phyloP scores from a whole-genome alignment of 495 filamentous ascomycete genomes.

The Copromyces sp. region DNA sequence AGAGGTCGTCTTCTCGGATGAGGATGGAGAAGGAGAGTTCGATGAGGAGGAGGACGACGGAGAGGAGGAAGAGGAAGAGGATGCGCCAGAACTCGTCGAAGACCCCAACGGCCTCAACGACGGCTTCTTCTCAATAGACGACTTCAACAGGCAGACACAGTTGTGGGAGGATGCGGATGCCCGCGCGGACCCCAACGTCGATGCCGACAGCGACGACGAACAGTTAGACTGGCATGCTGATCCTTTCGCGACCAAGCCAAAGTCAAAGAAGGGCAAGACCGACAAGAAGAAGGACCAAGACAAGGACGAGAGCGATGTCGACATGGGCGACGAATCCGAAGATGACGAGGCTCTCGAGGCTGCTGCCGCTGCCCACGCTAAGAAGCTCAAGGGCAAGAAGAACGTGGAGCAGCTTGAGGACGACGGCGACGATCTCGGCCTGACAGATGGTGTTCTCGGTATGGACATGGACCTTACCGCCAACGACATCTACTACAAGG shows the following conservation, averaged over 20 bases:
- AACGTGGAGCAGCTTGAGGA: conserved; percentile 27
- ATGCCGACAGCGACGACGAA: conserved; percentile 60
- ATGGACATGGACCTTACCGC: conserved; percentile 54
- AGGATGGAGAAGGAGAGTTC: conserved; percentile 15
- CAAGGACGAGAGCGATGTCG: conserved; percentile 11
- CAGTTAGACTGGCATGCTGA: conserved; percentile 76
- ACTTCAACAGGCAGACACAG: conserved; percentile 91
- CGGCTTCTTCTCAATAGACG: conserved; percentile 95
- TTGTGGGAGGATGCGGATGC: conserved; percentile 75
- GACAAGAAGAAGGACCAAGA: conserved; percentile 6
- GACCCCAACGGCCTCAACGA: conserved; percentile 66
- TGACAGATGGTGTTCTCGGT: conserved; percentile 40
- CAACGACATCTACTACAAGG: conserved; percentile 75
- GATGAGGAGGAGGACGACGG: conserved; percentile 20
- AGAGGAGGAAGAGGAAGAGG: conserved; percentile 25
- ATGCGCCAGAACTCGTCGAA: conserved; percentile 33
- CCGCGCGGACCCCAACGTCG: conserved; percentile 49
- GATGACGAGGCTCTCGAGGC: conserved; percentile 6
- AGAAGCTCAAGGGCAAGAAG: conserved; percentile 5
- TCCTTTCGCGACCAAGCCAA: conserved; percentile 35
- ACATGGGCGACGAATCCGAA: conserved; percentile 41
- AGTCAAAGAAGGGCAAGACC: conserved; percentile 4
- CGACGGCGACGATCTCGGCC: conserved; percentile 44
- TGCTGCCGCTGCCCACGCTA: background rate
- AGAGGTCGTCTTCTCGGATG: background rate